phyloP scores from a whole-genome alignment of 495 filamentous ascomycete genomes.

The Tetracladium marchalianum region DNA sequence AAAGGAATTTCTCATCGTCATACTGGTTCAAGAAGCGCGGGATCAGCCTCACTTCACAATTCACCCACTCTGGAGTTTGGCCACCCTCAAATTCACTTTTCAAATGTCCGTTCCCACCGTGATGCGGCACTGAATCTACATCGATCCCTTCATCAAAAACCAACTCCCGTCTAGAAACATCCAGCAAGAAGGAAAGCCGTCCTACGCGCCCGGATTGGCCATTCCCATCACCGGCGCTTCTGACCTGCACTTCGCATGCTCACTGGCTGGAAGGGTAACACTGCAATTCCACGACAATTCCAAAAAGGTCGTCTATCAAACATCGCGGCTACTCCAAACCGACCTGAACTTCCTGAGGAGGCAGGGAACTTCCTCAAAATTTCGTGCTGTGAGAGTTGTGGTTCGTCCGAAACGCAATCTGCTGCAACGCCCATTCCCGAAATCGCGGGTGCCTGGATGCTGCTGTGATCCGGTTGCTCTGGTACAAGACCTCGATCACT shows the following conservation, averaged over 20 bases:
- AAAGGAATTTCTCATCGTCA: too few relatives aligned
- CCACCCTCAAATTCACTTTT: too few relatives aligned
- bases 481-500: slow-evolving; percentile 13
- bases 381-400: too few relatives aligned
- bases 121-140: background rate
- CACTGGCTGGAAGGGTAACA: slow-evolving; percentile 8
- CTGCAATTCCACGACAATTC: slow-evolving; percentile 4
- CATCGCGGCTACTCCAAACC: slow-evolving; percentile 14
- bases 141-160: background rate
- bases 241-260: background rate
- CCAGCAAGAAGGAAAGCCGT: background rate
- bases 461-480: slow-evolving; percentile 1
- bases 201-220: slow-evolving; percentile 5
- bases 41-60: too few relatives aligned
- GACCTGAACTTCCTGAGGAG: slow-evolving; percentile 2
- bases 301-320: slow-evolving; percentile 7
- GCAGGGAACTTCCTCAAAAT: background rate
- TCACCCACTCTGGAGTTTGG: too few relatives aligned
- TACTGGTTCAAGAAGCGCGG: too few relatives aligned
- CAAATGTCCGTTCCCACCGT: background rate
- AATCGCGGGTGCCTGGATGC: slow-evolving; percentile 1
- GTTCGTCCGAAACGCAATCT: too few relatives aligned
- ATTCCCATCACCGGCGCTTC: slow-evolving; percentile 3
- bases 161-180: background rate
- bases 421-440: background rate